Conservation (phyloP, 768 basidiomycete species). For the Hirschioporus abietinus region DNA sequence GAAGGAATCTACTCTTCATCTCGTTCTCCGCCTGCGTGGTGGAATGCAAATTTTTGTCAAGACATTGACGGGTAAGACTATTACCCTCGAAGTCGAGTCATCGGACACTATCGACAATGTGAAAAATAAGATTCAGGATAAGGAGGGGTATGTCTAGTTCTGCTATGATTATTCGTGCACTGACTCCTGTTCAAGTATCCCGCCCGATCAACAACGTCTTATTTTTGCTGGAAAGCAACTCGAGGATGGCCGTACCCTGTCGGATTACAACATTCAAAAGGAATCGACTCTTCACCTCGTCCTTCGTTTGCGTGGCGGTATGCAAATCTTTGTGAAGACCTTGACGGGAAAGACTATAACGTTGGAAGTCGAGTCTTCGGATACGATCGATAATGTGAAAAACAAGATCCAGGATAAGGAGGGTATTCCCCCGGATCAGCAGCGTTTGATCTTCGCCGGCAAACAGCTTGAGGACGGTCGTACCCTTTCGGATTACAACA, state of each 20-base stretch:
- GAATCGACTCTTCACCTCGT: constrained; percentile 74
- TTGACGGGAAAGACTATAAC: constrained; percentile 91
- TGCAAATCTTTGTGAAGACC: constrained; percentile 90
- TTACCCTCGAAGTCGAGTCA: constrained; percentile 85
- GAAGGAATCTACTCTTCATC: constrained; percentile 91
- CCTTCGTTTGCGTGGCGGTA: constrained; percentile 81
- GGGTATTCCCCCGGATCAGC: constrained; percentile 82
- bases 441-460: constrained; percentile 88
- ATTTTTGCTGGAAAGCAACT: constrained; percentile 93
- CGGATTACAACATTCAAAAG: constrained; percentile 90
- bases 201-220: constrained; percentile 84
- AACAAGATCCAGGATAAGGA: constrained; percentile 81
- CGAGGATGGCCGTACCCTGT: constrained; percentile 86
- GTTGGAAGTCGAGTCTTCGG: constrained; percentile 86
- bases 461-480: constrained; percentile 95
- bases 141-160: constrained; percentile 50
- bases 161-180: constrained; percentile 8
- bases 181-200: constrained; percentile 32
- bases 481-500: constrained; percentile 78
- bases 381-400: constrained; percentile 90
- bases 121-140: constrained; percentile 91
- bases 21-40: constrained; percentile 83
- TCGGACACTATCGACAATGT: constrained; percentile 87
- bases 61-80: constrained; percentile 85
- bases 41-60: constrained; percentile 86